Conservation (phyloP, 768 basidiomycete genomes). For the Royoungia palumana region DNA sequence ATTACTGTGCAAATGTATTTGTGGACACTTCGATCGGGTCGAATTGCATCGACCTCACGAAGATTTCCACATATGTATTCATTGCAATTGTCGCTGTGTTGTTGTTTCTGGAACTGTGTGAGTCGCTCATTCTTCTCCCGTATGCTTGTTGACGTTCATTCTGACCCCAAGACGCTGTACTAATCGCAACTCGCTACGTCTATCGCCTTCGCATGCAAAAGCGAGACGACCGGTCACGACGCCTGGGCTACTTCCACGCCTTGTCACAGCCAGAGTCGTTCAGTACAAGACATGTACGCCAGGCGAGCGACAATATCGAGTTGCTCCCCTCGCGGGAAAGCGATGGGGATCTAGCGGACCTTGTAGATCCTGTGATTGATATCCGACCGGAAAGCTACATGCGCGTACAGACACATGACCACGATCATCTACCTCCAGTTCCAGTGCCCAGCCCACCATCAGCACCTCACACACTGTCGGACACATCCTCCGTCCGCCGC, state of each 20-base stretch:
- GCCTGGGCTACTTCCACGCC: conserved; percentile 32
- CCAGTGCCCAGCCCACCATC: conserved; percentile 9
- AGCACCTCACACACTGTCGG: conserved; percentile 6
- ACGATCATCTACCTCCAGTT: conserved; percentile 7
- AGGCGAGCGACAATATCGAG: conserved; percentile 29
- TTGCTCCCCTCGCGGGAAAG: conserved; percentile 20
- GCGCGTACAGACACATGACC: conserved; percentile 17
- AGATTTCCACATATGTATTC: conserved; percentile 44
- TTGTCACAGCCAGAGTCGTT: conserved; percentile 15
- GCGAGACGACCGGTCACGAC: conserved; percentile 35
- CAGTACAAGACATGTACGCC: conserved; percentile 17
- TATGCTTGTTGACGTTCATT: conserved; percentile 1
- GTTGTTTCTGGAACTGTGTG: conserved; percentile 56
- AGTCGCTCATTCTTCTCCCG: conserved; percentile 23
- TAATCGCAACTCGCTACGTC: conserved; percentile 53
- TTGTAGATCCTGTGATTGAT: conserved; percentile 23
- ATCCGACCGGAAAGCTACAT: conserved; percentile 16
- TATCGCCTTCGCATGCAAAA: conserved; percentile 53
- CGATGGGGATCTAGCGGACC: conserved; percentile 6
- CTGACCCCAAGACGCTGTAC: conserved; percentile 42
- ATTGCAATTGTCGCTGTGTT: conserved; percentile 42
- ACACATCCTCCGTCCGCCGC: conserved; percentile 13
- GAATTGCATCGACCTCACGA: conserved; percentile 44
- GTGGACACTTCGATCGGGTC: conserved; percentile 37
- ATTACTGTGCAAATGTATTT: conserved; percentile 47